phyloP scores from a whole-genome alignment of 331 rosid species.

The Malus hybrid region DNA sequence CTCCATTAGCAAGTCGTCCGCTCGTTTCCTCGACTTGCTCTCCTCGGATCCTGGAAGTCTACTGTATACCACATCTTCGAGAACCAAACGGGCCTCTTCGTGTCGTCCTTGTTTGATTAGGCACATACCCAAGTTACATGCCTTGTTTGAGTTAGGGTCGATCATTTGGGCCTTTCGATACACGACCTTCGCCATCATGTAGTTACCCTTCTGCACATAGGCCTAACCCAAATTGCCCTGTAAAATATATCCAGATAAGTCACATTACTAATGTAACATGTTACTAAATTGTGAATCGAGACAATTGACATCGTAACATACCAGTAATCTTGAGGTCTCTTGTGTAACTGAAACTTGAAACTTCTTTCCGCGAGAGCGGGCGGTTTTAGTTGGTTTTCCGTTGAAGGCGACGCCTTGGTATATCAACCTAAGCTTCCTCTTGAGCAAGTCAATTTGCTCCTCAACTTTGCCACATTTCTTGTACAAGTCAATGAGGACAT shows the following conservation, averaged over 20 bases:
- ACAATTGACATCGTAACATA: background rate
- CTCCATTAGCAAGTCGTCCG: constrained; percentile 46
- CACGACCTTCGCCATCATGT: constrained; percentile 81
- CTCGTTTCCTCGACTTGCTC: constrained; percentile 42
- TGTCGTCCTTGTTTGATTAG: constrained; percentile 59
- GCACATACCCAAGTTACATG: constrained; percentile 66
- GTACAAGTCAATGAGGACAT: constrained; percentile 43
- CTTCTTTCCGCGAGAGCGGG: constrained; percentile 52
- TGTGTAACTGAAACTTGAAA: constrained; percentile 50
- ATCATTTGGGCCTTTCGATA: constrained; percentile 83
- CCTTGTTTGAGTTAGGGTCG: constrained; percentile 79
- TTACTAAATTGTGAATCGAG: background rate
- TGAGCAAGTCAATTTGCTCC: constrained; percentile 31
- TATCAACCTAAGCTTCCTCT: constrained; percentile 19
- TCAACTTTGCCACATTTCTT: constrained; percentile 45
- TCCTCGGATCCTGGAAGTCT: constrained; percentile 56
- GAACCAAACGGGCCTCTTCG: constrained; percentile 38
- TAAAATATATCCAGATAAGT: background rate
- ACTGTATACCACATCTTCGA: constrained; percentile 44
- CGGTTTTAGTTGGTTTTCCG: constrained; percentile 42
- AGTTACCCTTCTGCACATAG: constrained; percentile 77
- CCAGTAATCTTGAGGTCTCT: constrained; percentile 46
- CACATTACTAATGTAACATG: background rate
- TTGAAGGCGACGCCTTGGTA: constrained; percentile 38
- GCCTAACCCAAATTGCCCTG: constrained; percentile 96